Evolutionary conservation across 148 eudicot species (phyloP).

Genomic region (Nepenthes gracilis): DNA sequence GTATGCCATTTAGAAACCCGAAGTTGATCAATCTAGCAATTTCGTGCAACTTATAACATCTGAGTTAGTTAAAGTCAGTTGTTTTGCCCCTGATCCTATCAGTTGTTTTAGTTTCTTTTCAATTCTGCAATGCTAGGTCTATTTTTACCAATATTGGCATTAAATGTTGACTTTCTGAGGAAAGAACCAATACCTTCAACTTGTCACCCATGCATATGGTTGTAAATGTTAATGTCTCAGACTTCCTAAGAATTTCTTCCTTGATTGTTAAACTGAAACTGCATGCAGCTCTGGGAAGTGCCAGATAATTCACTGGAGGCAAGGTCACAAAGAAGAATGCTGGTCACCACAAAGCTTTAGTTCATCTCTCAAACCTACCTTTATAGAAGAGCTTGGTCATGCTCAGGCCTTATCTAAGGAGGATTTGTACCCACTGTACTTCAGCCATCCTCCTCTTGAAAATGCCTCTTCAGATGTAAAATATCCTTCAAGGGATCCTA

Average conservation of each 20-base stretch:
- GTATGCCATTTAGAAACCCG: no score
- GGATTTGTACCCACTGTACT: conserved; percentile 9
- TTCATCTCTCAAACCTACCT: conserved; percentile 25
- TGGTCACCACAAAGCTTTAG: conserved; percentile 27
- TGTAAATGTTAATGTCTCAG: no score
- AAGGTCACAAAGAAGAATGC: conserved; percentile 94
- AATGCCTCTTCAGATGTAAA: conserved; percentile 13
- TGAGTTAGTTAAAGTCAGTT: no score
- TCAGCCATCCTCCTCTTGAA: conserved; percentile 20
- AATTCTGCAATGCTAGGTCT: no score
- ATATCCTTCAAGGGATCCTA: conserved; percentile 7
- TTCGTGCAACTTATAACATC: no score
- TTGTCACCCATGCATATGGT: no score
- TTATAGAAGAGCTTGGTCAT: conserved; percentile 25
- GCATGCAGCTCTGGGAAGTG: conserved; percentile 88
- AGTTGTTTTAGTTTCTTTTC: no score
- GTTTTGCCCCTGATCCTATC: no score
- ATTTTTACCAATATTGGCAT: no score
- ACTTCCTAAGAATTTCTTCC: not conserved
- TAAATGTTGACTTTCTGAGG: no score
- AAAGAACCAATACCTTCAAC: no score
- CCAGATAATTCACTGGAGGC: conserved; percentile 95
- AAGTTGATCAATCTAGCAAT: no score
- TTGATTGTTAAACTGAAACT: conserved; percentile 11
- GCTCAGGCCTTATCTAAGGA: conserved; percentile 15